phyloP scores from a whole-genome alignment of 257 asterid species.

The Handroanthus guayacan region DNA sequence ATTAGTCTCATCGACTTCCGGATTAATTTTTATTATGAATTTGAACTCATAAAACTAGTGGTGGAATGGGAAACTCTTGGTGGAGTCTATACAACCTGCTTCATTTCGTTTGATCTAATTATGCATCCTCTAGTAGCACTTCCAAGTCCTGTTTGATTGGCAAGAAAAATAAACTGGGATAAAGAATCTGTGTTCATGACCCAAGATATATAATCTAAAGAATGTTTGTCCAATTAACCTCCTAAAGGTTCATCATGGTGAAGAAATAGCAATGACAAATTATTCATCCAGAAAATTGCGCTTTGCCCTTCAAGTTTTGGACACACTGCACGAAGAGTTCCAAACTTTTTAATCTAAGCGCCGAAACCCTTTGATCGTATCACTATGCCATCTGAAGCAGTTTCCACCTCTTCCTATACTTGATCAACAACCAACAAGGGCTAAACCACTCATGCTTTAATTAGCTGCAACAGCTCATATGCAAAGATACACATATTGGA shows the following conservation, averaged over 20 bases:
- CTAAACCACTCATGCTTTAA: not conserved
- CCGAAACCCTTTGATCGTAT: slow-evolving; percentile 20
- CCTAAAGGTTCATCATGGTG: not conserved
- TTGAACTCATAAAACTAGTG: not conserved
- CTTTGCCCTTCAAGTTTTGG: not conserved
- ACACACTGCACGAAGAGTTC: not conserved
- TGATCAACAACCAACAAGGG: slow-evolving; percentile 5
- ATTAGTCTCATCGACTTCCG: not conserved
- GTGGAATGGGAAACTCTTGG: not conserved
- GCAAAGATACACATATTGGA: not conserved
- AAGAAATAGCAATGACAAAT: slow-evolving; percentile 3
- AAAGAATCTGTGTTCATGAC: not conserved
- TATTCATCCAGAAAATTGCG: not conserved
- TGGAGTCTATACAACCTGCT: not conserved
- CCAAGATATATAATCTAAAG: not conserved
- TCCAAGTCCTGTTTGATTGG: not conserved
- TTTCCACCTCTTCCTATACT: slow-evolving; percentile 10
- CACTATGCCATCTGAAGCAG: slow-evolving; percentile 19
- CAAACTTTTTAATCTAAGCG: not conserved
- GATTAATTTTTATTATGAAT: not conserved
- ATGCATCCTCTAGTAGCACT: not conserved
- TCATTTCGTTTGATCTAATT: not conserved
- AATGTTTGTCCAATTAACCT: slow-evolving; percentile 1
- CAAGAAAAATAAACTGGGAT: not conserved
- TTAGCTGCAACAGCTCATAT: not conserved